Conservation (phyloP, 2,329 filamentous ascomycete species). For the Aspergillus sp. region DNA sequence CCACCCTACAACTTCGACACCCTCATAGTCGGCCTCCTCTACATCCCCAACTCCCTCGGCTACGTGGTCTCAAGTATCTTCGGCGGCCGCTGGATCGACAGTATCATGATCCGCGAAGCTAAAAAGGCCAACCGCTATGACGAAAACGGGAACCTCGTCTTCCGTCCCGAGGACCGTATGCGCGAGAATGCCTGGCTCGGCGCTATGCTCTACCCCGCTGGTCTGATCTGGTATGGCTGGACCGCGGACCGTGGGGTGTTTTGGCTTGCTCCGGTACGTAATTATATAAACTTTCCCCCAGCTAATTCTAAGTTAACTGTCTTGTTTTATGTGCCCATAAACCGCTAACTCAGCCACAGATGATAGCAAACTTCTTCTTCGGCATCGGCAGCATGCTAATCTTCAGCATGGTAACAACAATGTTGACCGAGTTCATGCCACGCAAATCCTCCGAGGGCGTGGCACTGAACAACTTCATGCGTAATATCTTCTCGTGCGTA, state of each 20-base stretch:
- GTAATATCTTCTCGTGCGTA: slow-evolving; percentile 75
- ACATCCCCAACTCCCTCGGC: slow-evolving; percentile 73
- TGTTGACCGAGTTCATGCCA: slow-evolving; percentile 83
- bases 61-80: slow-evolving; percentile 69
- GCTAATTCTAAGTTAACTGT: no score
- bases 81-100: slow-evolving; percentile 76
- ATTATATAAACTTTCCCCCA: background rate
- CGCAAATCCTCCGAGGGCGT: slow-evolving; percentile 69
- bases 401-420: slow-evolving; percentile 71
- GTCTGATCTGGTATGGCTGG: slow-evolving; percentile 78
- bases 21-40: slow-evolving; percentile 71
- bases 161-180: slow-evolving; percentile 77
- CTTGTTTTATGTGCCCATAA: background rate
- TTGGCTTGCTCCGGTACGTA: slow-evolving; percentile 57
- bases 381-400: slow-evolving; percentile 77
- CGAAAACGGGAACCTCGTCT: slow-evolving; percentile 63
- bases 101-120: slow-evolving; percentile 77
- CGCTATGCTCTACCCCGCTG: slow-evolving; percentile 67
- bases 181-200: slow-evolving; percentile 78
- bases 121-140: slow-evolving; percentile 68
- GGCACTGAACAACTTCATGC: slow-evolving; percentile 76
- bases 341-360: slow-evolving; percentile 25
- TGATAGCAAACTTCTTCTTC: slow-evolving; percentile 70
- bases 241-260: slow-evolving; percentile 61
- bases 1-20: slow-evolving; percentile 68